Evolutionary conservation across 2,329 filamentous ascomycete genomes (phyloP).

Genomic region (Scedosporium dehoogii): DNA sequence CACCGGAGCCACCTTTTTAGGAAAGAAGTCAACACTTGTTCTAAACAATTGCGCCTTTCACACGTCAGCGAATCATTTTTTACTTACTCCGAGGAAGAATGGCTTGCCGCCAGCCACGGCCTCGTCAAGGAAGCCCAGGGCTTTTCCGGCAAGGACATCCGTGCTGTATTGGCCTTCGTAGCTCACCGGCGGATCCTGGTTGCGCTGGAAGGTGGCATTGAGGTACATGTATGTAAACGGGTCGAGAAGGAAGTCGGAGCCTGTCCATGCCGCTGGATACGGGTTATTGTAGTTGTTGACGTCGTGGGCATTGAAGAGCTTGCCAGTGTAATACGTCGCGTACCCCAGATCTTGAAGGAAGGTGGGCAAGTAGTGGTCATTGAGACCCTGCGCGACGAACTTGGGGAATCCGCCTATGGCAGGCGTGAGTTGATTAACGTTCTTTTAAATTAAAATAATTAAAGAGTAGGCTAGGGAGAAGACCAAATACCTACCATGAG

Average conservation of each 20-base stretch:
- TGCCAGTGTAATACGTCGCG: constrained; percentile 44
- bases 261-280: constrained; percentile 44
- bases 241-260: constrained; percentile 49
- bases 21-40: too few relatives aligned
- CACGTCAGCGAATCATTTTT: too few relatives aligned
- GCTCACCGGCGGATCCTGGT: constrained; percentile 41
- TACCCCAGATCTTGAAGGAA: constrained; percentile 43
- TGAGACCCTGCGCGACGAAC: constrained; percentile 38
- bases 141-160: constrained; percentile 40
- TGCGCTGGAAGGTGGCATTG: constrained; percentile 54
- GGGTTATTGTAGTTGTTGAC: constrained; percentile 39
- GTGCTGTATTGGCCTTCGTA: constrained; percentile 42
- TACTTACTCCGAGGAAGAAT: constrained; percentile 39
- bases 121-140: constrained; percentile 41
- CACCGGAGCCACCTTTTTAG: constrained; percentile 31
- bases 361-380: constrained; percentile 37
- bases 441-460: too few relatives aligned
- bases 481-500: constrained; percentile 43
- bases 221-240: constrained; percentile 60
- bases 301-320: constrained; percentile 42
- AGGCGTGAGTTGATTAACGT: background rate
- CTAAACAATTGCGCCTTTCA: too few relatives aligned
- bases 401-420: constrained; percentile 32
- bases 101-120: constrained; percentile 33
- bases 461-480: constrained; percentile 13